These are phyloP conservation scores for Cladophialophora carrionii DNA, from an alignment of 2,329 filamentous ascomycete genomes.

Conservation along the genomic window DNA sequence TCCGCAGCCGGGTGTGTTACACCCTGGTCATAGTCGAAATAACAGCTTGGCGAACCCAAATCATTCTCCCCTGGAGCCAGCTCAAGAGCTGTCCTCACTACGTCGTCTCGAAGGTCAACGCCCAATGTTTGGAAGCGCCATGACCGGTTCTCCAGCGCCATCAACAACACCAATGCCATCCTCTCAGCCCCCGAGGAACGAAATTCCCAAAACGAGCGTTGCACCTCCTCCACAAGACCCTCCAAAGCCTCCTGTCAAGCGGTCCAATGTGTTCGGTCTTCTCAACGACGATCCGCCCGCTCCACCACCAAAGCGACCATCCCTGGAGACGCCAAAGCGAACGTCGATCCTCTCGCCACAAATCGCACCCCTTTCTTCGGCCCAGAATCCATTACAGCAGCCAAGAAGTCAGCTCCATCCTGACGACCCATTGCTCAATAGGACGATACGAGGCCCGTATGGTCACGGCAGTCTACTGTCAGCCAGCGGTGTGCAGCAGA, in stretches of 20 bases:
- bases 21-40: slow-evolving; percentile 32
- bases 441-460: slow-evolving; percentile 24
- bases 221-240: slow-evolving; percentile 30
- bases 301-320: slow-evolving; percentile 51
- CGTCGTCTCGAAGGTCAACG: slow-evolving; percentile 29
- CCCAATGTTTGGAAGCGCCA: slow-evolving; percentile 17
- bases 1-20: slow-evolving; percentile 24
- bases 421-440: slow-evolving; percentile 18
- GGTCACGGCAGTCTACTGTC: slow-evolving; percentile 18
- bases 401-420: slow-evolving; percentile 18
- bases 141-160: slow-evolving; percentile 24
- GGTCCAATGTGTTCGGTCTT: slow-evolving; percentile 55
- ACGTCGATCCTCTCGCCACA: slow-evolving; percentile 35
- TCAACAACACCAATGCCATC: slow-evolving; percentile 10
- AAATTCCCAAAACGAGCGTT: slow-evolving; percentile 26
- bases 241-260: slow-evolving; percentile 47
- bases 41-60: slow-evolving; percentile 19
- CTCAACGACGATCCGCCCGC: slow-evolving; percentile 55
- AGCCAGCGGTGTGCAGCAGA: slow-evolving; percentile 17
- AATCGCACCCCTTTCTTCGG: slow-evolving; percentile 12
- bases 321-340: slow-evolving; percentile 43
- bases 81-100: slow-evolving; percentile 27
- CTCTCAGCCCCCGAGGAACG: slow-evolving; percentile 29
- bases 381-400: slow-evolving; percentile 18
- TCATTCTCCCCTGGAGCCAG: slow-evolving; percentile 22